phyloP scores from a whole-genome alignment of 768 basidiomycete genomes.

The Phylloporus rhodoxanthus region DNA sequence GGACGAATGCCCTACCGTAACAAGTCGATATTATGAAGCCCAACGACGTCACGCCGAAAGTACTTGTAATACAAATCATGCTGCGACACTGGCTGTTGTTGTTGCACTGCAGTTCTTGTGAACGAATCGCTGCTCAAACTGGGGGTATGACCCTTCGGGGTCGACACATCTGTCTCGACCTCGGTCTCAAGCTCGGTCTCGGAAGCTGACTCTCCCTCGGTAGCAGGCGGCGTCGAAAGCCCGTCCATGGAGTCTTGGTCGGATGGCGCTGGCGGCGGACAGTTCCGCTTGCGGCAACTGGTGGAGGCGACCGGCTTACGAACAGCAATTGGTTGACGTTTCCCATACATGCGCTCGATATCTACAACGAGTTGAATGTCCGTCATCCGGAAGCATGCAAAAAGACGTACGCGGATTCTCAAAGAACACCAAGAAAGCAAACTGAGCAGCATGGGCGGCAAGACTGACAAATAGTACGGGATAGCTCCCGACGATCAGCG shows the following conservation, averaged over 20 bases:
- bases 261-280: conserved; percentile 8
- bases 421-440: conserved; percentile 91
- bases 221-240: conserved; percentile 54
- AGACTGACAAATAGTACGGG: conserved; percentile 89
- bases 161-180: conserved; percentile 41
- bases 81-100: conserved; percentile 45
- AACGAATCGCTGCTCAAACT: conserved; percentile 5
- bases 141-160: background rate
- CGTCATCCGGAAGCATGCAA: background rate
- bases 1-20: conserved; percentile 54
- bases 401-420: conserved; percentile 87
- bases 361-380: conserved; percentile 40
- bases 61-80: conserved; percentile 89
- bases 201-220: conserved; percentile 68
- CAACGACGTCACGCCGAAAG: conserved; percentile 82
- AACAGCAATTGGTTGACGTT: conserved; percentile 83
- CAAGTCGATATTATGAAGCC: conserved; percentile 76
- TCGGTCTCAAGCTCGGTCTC: conserved; percentile 68
- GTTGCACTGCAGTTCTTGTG: background rate
- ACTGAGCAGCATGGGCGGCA: conserved; percentile 93
- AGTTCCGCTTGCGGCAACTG: conserved; percentile 12
- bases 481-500: conserved; percentile 84
- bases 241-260: conserved; percentile 26
- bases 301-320: conserved; percentile 56
- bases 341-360: conserved; percentile 90